These are phyloP conservation scores for Backusella westeae DNA, from an alignment of 192 early-diverging fungal species.

Conservation along the genomic window DNA sequence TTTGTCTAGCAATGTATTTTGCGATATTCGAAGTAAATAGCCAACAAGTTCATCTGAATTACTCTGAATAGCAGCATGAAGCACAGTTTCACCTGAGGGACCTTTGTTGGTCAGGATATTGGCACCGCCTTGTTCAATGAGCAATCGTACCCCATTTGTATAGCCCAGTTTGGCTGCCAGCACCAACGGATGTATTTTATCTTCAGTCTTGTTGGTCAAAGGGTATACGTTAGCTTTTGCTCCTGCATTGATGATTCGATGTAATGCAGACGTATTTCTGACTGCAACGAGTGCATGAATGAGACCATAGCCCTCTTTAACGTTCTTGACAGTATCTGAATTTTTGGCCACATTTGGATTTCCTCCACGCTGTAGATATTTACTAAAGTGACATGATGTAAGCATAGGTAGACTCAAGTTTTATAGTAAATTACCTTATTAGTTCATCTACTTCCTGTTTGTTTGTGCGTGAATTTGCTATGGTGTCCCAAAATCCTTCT, in stretches of 20 bases:
- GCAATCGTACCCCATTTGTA: constrained; percentile 24
- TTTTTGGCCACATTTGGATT: constrained; percentile 32
- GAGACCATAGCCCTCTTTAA: constrained; percentile 28
- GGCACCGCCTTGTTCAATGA: constrained; percentile 17
- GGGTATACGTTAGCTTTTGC: constrained; percentile 26
- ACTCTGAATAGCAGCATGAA: constrained; percentile 23
- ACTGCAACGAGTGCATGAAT: constrained; percentile 26
- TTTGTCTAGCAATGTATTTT: constrained; percentile 11
- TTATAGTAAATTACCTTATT: constrained; percentile 18
- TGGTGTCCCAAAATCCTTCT: constrained; percentile 26
- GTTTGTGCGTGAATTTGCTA: constrained; percentile 3
- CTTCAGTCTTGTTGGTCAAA: constrained; percentile 1
- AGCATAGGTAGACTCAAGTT: background rate
- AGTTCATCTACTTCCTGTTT: constrained; percentile 21
- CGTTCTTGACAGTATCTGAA: constrained; percentile 8
- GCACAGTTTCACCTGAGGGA: background rate
- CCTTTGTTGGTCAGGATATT: constrained; percentile 16
- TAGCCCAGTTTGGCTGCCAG: constrained; percentile 26
- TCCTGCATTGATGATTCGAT: constrained; percentile 22
- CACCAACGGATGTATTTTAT: constrained; percentile 15
- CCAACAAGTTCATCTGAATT: constrained; percentile 10
- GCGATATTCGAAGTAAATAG: constrained; percentile 14
- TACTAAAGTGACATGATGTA: constrained; percentile 10
- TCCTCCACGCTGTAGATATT: constrained; percentile 30
- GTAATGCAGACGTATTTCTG: constrained; percentile 20